phyloP scores from a whole-genome alignment of 2,329 filamentous ascomycete genomes.

The Paraconiothyrium sp. region DNA sequence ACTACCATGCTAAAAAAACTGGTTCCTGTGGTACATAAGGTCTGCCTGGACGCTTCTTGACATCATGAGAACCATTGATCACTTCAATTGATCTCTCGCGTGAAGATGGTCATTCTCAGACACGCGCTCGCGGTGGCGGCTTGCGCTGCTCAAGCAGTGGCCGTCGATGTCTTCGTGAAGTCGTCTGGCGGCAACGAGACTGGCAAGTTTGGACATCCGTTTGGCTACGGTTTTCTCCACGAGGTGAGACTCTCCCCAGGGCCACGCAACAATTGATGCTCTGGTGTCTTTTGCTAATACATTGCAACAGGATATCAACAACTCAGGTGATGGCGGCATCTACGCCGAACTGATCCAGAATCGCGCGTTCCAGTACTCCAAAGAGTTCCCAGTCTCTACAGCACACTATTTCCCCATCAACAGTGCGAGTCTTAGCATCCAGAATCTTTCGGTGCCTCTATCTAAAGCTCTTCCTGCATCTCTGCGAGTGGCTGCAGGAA shows the following conservation, averaged over 20 bases:
- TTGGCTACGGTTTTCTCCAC: constrained; percentile 44
- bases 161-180: constrained; percentile 39
- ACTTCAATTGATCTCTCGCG: constrained; percentile 9
- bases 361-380: constrained; percentile 70
- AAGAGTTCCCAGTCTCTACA: constrained; percentile 34
- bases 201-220: constrained; percentile 40
- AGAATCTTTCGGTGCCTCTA: constrained; percentile 52
- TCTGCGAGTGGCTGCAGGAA: constrained; percentile 52
- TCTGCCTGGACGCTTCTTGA: not conserved
- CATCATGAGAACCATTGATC: not conserved
- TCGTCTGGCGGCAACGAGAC: constrained; percentile 40
- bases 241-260: constrained; percentile 26
- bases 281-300: not conserved
- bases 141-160: constrained; percentile 32
- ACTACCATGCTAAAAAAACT: not conserved
- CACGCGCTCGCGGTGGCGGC: constrained; percentile 26
- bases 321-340: constrained; percentile 76
- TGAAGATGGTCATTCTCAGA: constrained; percentile 4
- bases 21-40: not conserved
- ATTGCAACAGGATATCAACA: constrained; percentile 60
- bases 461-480: constrained; percentile 57
- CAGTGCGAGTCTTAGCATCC: constrained; percentile 47
- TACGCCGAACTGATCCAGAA: constrained; percentile 77
- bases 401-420: constrained; percentile 45
- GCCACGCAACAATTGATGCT: not conserved